phyloP scores from a whole-genome alignment of 1,284 basidiomycete genomes.

The Boletus hoseneyae region DNA sequence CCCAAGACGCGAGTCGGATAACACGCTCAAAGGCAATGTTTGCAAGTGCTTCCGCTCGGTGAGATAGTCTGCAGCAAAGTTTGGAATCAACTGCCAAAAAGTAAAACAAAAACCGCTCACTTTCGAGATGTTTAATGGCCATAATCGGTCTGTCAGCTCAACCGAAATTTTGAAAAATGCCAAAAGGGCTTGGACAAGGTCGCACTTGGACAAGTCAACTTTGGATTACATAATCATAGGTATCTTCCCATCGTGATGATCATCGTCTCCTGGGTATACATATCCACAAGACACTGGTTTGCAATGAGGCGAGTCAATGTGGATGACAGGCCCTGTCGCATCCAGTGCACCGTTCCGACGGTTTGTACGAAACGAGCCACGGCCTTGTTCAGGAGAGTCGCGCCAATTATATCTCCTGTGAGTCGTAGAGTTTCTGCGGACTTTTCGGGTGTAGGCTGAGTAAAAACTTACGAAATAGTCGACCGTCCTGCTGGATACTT shows the following conservation, averaged over 20 bases:
- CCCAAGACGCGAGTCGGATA: constrained; percentile 92
- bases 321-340: not conserved
- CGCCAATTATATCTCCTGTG: constrained; percentile 16
- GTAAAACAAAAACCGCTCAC: constrained; percentile 31
- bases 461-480: constrained; percentile 1
- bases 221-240: constrained; percentile 27
- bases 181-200: constrained; percentile 19
- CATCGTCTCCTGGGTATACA: too few species aligned
- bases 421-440: constrained; percentile 14
- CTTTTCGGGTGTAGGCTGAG: constrained; percentile 4
- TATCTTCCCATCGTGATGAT: constrained; percentile 10
- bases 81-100: not conserved
- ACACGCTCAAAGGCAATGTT: constrained; percentile 76
- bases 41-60: constrained; percentile 85
- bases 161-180: constrained; percentile 6
- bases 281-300: too few species aligned
- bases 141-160: constrained; percentile 32
- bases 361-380: constrained; percentile 18
- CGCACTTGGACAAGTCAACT: constrained; percentile 2
- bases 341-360: not conserved
- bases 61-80: constrained; percentile 62
- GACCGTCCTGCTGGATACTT: constrained; percentile 8
- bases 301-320: constrained; percentile 8
- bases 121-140: constrained; percentile 55
- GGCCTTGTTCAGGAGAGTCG: constrained; percentile 8